These are phyloP conservation scores for Mediolabrus comicus DNA, from an alignment of 108 stramenopile genomes.

Conservation along the genomic window DNA sequence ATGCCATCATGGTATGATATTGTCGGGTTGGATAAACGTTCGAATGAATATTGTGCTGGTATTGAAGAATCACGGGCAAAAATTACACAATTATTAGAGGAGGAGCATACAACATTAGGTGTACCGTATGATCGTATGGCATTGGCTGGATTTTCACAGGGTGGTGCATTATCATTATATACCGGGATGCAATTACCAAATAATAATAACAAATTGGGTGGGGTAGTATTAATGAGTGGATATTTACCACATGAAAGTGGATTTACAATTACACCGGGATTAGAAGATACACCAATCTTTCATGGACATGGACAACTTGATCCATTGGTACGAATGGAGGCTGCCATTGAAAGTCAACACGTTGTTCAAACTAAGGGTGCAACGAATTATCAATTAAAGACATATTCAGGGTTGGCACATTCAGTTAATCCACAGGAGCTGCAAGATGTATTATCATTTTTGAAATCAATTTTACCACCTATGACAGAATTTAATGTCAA, in stretches of 20 bases:
- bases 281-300: conserved; percentile 68
- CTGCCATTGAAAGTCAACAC: conserved; percentile 74
- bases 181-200: conserved; percentile 82
- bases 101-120: conserved; percentile 68
- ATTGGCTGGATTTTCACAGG: conserved; percentile 93
- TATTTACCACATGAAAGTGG: conserved; percentile 78
- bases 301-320: conserved; percentile 91
- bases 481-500: conserved; percentile 59
- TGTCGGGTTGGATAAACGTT: conserved; percentile 72
- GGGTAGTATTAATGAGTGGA: conserved; percentile 83
- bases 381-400: conserved; percentile 69
- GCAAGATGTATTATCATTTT: conserved; percentile 60
- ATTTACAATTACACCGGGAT: conserved; percentile 61
- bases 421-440: conserved; percentile 78
- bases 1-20: conserved; percentile 97
- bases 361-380: conserved; percentile 57
- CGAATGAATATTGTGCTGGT: conserved; percentile 85
- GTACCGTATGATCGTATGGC: conserved; percentile 89
- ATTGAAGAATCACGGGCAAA: conserved; percentile 63
- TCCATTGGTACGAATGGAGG: conserved; percentile 69
- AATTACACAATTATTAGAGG: conserved; percentile 53
- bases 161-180: conserved; percentile 85
- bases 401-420: conserved; percentile 80
- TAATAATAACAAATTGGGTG: conserved; percentile 63
- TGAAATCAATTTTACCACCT: conserved; percentile 66